Evolutionary conservation across 768 basidiomycete species (phyloP), one percentile per base, ranked within the genome.

Genomic region (Xerocomus brunneocitrinus): DNA sequence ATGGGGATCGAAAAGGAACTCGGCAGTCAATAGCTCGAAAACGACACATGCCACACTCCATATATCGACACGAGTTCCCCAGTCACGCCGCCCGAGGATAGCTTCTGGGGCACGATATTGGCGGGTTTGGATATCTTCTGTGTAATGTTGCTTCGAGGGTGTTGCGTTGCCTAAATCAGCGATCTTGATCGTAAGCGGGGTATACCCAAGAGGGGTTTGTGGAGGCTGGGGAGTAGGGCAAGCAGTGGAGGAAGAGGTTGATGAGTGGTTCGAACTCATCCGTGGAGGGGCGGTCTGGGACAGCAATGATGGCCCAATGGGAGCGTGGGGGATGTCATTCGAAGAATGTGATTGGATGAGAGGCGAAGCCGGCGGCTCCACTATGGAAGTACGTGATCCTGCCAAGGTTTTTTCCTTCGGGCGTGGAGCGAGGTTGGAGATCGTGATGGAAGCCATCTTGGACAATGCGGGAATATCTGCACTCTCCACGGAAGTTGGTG

Each of bases 71-170:
- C 86, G 82, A 35, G 82, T 76, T 59, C 85, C 90, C 93, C 93
- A 97, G 60, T 91, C 89, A 34, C 80, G 81, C 50, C 85, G 82
- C 16, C 94, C 93, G 16, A 95, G 74, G 60, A 97, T 93, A 50
- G 91, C 93, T 69, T 97, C 93, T n/a, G 93, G 93, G 27, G 89
- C 82, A 56, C 93, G 87, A 68, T 97, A 97, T 66, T 95, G 93
- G 40, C 93, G 82, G n/a, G 93, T 97, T 73, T 95, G 94, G 59
- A 95, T 95, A 66, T 94, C 93, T 64, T 95, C 93, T 8, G 93
- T 95, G 67, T 83, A 97, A 67, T 95, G 92, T 62, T 85, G 84
- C 59, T 75, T 85, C n/a, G 89, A 85, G 14, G 91, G 93, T 34
- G 93, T 94, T 25, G 93, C 94, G 67, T 97, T 97, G 25, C 93